Evolutionary conservation across 768 basidiomycete genomes (phyloP).

Genomic region (Boletus rex-veris): DNA sequence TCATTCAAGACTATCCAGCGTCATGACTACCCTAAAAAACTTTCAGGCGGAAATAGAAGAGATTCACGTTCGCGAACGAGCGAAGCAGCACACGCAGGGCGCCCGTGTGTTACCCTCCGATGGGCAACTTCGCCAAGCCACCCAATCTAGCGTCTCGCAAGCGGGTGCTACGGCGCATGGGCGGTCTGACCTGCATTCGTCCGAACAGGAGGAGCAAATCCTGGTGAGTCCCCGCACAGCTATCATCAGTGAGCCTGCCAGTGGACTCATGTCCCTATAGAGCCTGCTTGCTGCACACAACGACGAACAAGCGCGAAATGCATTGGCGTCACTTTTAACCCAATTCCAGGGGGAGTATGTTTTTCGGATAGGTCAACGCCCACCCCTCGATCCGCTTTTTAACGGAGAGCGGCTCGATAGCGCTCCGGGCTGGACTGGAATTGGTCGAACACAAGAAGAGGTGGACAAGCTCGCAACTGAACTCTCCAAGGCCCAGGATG

Average conservation of each 20-base stretch:
- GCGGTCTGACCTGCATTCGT: slow-evolving; percentile 3
- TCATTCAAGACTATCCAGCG: neutral
- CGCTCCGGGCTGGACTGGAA: slow-evolving; percentile 54
- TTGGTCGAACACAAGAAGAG: slow-evolving; percentile 47
- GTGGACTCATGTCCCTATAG: slow-evolving; percentile 19
- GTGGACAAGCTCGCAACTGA: slow-evolving; percentile 43
- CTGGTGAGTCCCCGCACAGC: slow-evolving; percentile 9
- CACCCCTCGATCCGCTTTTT: slow-evolving; percentile 55
- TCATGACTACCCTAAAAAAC: slow-evolving; percentile 33
- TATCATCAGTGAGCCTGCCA: neutral
- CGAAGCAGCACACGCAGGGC: slow-evolving; percentile 50
- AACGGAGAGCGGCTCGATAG: slow-evolving; percentile 45
- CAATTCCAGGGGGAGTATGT: slow-evolving; percentile 71
- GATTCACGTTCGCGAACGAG: slow-evolving; percentile 63
- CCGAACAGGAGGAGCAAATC: slow-evolving; percentile 17
- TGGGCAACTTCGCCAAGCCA: slow-evolving; percentile 49
- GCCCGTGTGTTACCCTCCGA: slow-evolving; percentile 15
- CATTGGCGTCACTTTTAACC: slow-evolving; percentile 64
- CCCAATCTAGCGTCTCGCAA: neutral
- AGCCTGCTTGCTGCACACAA: slow-evolving; percentile 42
- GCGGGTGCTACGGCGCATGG: neutral
- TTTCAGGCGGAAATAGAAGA: slow-evolving; percentile 75
- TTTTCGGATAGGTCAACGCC: slow-evolving; percentile 67
- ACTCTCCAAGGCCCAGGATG: slow-evolving; percentile 56
- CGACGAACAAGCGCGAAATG: slow-evolving; percentile 57